Base-by-base conservation (phyloP, 75 land plant species). In the Cryptomeria japonica region DNA sequence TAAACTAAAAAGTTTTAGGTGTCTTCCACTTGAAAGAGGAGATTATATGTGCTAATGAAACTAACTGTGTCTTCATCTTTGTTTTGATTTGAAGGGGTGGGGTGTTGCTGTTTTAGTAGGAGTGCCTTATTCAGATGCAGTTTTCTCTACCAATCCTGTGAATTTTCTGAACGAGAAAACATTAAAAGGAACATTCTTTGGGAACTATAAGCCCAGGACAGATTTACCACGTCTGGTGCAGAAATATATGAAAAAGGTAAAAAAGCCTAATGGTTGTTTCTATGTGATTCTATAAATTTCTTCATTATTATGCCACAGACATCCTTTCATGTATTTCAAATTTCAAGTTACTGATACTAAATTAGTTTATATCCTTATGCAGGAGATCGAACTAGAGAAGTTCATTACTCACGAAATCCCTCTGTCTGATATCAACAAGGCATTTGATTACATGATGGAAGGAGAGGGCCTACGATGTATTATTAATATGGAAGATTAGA, bases 241-340 rank as follows among this genome's bases (percentile, higher is more conserved):
- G 82, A 88, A 86, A 85, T 94, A 90, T 85, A 80, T 94, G 91
- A 87, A 88, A 12, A 93, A 94, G 92, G 95, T 94, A 85, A 37
- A 14, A 14, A 13, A 51, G 14, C 3, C 14, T 31, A 28, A 13
- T 51, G 55, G 16, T 51, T 13, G 13, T 31, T 1, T 15, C 22
- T 32, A 9, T 75, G 14, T 14, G 32, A 75, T 28, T 28, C 16
- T 51, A 13, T 51, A 51, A 51, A 51, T 51, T 51, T 51, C 13
- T 51, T 13, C 2, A 51, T 51, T 14, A 51, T 51, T 14, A 49
- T 11, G 51, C 12, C 12, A 49, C 12, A 49, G 2, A 51, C 55
- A 2, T 12, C 16, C 16, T 51, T 51, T 14, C 2, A 51, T 13
- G 16, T 13, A 51, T 51, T 51, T 51, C 55, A 51, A 72, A 7